phyloP scores from a whole-genome alignment of 495 filamentous ascomycete genomes.

The Penicillium paradoxum region DNA sequence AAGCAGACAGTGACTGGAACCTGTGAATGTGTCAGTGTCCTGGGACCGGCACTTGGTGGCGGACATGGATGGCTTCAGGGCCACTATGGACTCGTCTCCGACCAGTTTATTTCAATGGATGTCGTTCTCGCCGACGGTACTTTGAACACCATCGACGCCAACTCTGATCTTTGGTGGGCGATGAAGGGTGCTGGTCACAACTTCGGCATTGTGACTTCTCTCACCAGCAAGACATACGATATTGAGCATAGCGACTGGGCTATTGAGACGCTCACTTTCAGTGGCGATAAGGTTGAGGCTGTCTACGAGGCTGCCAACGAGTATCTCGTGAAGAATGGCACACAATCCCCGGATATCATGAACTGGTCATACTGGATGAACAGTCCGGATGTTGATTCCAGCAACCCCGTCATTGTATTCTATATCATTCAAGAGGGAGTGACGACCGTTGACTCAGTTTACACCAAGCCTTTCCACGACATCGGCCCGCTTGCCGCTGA shows the following conservation, averaged over 20 bases:
- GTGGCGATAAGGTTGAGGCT: constrained; percentile 42
- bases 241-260: constrained; percentile 36
- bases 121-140: constrained; percentile 55
- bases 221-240: constrained; percentile 46
- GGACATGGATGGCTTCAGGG: constrained; percentile 59
- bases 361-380: constrained; percentile 52
- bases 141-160: constrained; percentile 28
- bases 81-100: constrained; percentile 53
- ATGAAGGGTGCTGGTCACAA: constrained; percentile 58
- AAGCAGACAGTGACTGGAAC: constrained; percentile 44
- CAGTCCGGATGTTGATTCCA: constrained; percentile 32
- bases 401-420: constrained; percentile 45
- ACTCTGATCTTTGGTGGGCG: constrained; percentile 52
- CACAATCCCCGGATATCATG: constrained; percentile 37
- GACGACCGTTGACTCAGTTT: constrained; percentile 31
- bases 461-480: constrained; percentile 41
- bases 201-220: constrained; percentile 54
- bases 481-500: constrained; percentile 38
- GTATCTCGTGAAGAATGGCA: constrained; percentile 33
- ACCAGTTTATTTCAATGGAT: constrained; percentile 49
- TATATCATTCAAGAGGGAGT: constrained; percentile 51
- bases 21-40: constrained; percentile 51
- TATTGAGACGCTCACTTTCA: constrained; percentile 43
- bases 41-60: constrained; percentile 56
- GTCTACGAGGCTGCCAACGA: constrained; percentile 46